phyloP scores from a whole-genome alignment of 257 asterid genomes.

The Apocynum venetum region DNA sequence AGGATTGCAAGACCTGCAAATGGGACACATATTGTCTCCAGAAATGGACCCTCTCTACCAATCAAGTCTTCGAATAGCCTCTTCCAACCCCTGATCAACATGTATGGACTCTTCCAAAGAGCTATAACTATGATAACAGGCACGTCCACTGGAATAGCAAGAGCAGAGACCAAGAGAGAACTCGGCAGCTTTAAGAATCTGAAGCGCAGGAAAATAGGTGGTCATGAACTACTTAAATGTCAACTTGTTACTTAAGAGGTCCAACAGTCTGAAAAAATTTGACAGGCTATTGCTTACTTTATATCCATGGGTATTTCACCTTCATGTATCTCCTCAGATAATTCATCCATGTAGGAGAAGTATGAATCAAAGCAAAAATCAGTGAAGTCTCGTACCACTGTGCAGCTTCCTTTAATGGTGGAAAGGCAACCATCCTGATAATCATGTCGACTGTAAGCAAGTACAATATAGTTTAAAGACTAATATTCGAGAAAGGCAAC shows the following conservation, averaged over 20 bases:
- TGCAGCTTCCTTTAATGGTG: slow-evolving; percentile 63
- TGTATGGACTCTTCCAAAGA: slow-evolving; percentile 88
- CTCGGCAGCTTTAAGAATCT: slow-evolving; percentile 68
- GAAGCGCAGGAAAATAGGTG: not conserved
- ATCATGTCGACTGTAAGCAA: slow-evolving; percentile 19
- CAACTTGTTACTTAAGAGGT: not conserved
- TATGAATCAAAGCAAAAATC: slow-evolving; percentile 95
- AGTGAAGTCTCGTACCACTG: slow-evolving; percentile 64
- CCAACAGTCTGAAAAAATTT: not conserved
- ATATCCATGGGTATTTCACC: slow-evolving; percentile 66
- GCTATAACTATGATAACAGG: slow-evolving; percentile 64
- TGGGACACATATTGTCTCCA: slow-evolving; percentile 83
- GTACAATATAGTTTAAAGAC: slow-evolving; percentile 1
- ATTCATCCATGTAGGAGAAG: slow-evolving; percentile 88
- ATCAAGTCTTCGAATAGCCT: slow-evolving; percentile 74
- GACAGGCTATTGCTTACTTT: slow-evolving; percentile 38
- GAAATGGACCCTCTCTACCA: slow-evolving; percentile 91
- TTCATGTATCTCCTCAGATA: slow-evolving; percentile 48
- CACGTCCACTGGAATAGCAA: slow-evolving; percentile 59
- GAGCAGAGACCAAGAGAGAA: slow-evolving; percentile 55
- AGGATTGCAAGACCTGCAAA: slow-evolving; percentile 85
- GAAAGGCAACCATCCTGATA: slow-evolving; percentile 73
- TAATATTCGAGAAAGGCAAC: not conserved
- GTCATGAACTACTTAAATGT: not conserved
- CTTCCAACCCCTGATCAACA: slow-evolving; percentile 88